phyloP scores from a whole-genome alignment of 257 asterid species.

The Solanum chmielewskii region DNA sequence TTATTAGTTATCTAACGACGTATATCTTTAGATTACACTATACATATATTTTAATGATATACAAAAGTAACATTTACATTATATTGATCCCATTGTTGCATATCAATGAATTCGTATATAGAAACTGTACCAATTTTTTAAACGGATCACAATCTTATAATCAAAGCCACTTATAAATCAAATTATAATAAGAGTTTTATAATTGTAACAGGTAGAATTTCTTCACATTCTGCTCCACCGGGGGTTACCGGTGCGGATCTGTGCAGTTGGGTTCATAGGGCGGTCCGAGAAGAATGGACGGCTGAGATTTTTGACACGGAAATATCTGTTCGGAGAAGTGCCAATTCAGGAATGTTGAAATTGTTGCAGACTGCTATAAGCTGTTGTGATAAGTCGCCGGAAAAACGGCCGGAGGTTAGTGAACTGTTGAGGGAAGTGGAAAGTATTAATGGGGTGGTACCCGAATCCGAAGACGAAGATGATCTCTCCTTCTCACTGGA shows the following conservation, averaged over 20 bases:
- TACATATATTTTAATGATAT: not conserved
- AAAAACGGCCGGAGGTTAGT: conserved; percentile 53
- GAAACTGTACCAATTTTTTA: not conserved
- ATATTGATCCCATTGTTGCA: not conserved
- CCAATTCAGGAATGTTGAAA: conserved; percentile 53
- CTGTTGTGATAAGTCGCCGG: conserved; percentile 57
- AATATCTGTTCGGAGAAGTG: conserved; percentile 52
- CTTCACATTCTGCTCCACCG: conserved; percentile 43
- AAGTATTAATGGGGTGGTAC: conserved; percentile 13
- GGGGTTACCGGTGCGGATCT: conserved; percentile 55
- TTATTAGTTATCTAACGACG: not conserved
- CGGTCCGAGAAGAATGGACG: conserved; percentile 91
- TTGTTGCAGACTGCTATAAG: conserved; percentile 52
- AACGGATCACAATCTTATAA: not conserved
- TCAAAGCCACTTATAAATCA: not conserved
- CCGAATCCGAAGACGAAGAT: conserved; percentile 47
- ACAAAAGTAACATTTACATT: not conserved
- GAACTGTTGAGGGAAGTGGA: conserved; percentile 51
- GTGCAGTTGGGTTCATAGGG: conserved; percentile 67
- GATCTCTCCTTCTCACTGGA: conserved; percentile 29
- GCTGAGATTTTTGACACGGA: conserved; percentile 82
- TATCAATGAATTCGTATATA: not conserved
- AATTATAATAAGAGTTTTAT: not conserved
- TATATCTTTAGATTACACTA: not conserved
- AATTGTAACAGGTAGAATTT: conserved; percentile 20